A percentile compares a stretch with the other conserved stretches of the same genome.
Evolutionary conservation across 2,329 filamentous ascomycete genomes (phyloP).

Genomic region (Aquanectria penicillioides): DNA sequence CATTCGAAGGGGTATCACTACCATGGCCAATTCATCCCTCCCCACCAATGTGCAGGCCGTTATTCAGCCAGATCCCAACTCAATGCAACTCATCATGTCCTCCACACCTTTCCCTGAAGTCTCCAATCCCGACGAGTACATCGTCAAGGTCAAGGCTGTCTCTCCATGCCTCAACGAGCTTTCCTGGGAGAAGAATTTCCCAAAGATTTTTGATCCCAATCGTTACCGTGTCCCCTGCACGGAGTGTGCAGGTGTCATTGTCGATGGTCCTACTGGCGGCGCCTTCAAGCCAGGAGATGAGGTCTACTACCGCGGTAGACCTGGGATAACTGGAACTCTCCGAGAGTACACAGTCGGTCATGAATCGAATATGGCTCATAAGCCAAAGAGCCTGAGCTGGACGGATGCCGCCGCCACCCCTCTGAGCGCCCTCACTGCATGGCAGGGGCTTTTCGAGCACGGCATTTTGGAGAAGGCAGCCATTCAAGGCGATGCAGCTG

Average conservation of each 20-base stretch:
- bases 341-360: slow-evolving; percentile 47
- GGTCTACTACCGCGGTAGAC: slow-evolving; percentile 46
- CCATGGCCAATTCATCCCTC: slow-evolving; percentile 1
- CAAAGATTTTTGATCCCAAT: slow-evolving; percentile 30
- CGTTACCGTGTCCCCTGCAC: slow-evolving; percentile 48
- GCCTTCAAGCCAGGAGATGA: slow-evolving; percentile 49
- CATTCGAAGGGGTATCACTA: not conserved
- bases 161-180: slow-evolving; percentile 47
- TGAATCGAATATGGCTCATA: slow-evolving; percentile 46
- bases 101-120: slow-evolving; percentile 36
- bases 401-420: slow-evolving; percentile 50
- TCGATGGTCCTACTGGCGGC: slow-evolving; percentile 39
- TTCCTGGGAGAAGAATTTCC: slow-evolving; percentile 41
- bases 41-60: slow-evolving; percentile 38
- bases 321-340: slow-evolving; percentile 41
- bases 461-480: slow-evolving; percentile 43
- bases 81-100: slow-evolving; percentile 27
- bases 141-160: slow-evolving; percentile 47
- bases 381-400: slow-evolving; percentile 47
- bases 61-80: slow-evolving; percentile 35
- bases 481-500: slow-evolving; percentile 41
- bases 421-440: slow-evolving; percentile 53
- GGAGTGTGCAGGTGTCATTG: slow-evolving; percentile 53
- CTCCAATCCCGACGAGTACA: slow-evolving; percentile 35
- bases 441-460: slow-evolving; percentile 52